A percentile compares a stretch with the other conserved stretches of the same genome.
Evolutionary conservation across 2,329 filamentous ascomycete species (phyloP).

Genomic region (Elsinoe arachidis): DNA sequence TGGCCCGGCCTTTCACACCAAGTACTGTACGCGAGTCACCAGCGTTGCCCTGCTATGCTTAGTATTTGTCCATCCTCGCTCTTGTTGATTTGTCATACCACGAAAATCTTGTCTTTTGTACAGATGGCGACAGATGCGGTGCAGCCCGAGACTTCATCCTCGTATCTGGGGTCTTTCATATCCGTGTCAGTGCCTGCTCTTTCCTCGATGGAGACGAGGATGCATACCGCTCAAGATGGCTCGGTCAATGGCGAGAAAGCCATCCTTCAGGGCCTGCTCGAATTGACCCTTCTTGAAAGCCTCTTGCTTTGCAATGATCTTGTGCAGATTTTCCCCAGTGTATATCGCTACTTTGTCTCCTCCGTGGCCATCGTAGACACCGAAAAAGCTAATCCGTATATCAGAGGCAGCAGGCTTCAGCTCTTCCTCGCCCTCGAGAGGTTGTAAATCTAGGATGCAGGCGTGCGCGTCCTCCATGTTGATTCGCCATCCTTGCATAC

Average conservation of each 20-base stretch:
- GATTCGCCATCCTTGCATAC: conserved; percentile 99
- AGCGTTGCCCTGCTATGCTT: conserved; percentile 67
- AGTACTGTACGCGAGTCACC: conserved; percentile 92
- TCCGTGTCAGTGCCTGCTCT: conserved; percentile 15
- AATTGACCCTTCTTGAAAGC: conserved; percentile 86
- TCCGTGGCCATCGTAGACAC: conserved; percentile 95
- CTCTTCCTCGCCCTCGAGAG: conserved; percentile 45
- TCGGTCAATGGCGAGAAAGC: conserved; percentile 89
- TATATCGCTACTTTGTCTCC: conserved; percentile 94
- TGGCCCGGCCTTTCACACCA: conserved; percentile 92
- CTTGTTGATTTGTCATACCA: conserved; percentile 55
- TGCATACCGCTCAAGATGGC: conserved; percentile 85
- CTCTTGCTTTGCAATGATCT: conserved; percentile 91
- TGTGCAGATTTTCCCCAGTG: conserved; percentile 83
- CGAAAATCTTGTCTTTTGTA: conserved; percentile 84
- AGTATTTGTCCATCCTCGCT: conserved; percentile 2
- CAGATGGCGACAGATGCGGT: conserved; percentile 88
- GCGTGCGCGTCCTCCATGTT: conserved; percentile 99
- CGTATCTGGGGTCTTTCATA: conserved; percentile 77
- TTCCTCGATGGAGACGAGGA: neutral
- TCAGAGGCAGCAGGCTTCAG: conserved; percentile 52
- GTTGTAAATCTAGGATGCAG: conserved; percentile 75
- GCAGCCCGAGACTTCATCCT: conserved; percentile 96
- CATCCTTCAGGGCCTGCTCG: conserved; percentile 93
- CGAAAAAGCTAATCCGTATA: conserved; percentile 84